Evolutionary conservation across 2,329 filamentous ascomycete genomes (phyloP).

Genomic region (Cordyceps farinosa): DNA sequence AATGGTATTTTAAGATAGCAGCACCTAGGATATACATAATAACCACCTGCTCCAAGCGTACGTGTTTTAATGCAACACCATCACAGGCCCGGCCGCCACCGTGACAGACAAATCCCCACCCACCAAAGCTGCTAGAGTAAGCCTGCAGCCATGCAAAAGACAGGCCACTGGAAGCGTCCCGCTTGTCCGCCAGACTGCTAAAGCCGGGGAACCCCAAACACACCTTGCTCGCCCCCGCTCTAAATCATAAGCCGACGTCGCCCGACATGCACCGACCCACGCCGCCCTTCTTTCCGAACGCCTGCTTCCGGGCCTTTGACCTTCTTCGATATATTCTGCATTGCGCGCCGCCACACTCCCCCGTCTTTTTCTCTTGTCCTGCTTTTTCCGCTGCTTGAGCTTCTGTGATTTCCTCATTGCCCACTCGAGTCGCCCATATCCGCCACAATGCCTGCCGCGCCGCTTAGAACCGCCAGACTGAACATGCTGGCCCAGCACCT

Average conservation of each 20-base stretch:
- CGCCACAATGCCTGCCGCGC: conserved; percentile 31
- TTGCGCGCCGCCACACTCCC: conserved; percentile 13
- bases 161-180: not conserved
- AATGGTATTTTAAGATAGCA: too few species aligned
- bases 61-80: not conserved
- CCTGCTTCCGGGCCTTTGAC: conserved; percentile 11
- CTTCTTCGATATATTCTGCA: conserved; percentile 9
- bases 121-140: not conserved
- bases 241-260: conserved; percentile 34
- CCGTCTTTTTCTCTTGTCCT: conserved; percentile 16
- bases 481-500: conserved; percentile 38
- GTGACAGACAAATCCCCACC: not conserved
- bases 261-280: conserved; percentile 27
- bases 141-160: not conserved
- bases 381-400: conserved; percentile 1
- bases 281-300: conserved; percentile 11
- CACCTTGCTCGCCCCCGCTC: conserved; percentile 24
- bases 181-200: not conserved
- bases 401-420: conserved; percentile 8
- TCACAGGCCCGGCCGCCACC: not conserved
- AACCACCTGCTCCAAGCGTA: too few species aligned
- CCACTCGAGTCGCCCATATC: conserved; percentile 4
- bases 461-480: conserved; percentile 34
- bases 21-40: too few species aligned
- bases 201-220: conserved; percentile 8